Evolutionary conservation across 2,329 filamentous ascomycete species (phyloP).

Genomic region (Arthrobotrys pseudoclavata): DNA sequence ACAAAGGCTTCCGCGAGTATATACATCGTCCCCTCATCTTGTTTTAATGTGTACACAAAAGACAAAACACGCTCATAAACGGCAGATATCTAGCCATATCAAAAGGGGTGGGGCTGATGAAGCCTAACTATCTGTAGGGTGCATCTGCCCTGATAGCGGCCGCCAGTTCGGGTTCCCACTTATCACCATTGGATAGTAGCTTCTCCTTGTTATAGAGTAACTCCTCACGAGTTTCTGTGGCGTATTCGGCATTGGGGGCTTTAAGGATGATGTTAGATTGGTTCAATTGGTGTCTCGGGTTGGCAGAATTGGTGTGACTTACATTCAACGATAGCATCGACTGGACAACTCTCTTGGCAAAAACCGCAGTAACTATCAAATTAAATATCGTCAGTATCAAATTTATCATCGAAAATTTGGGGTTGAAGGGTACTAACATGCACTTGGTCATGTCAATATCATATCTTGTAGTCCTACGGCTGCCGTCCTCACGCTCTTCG

Average conservation of each 20-base stretch:
- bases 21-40: slow-evolving; percentile 64
- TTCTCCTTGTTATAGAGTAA: slow-evolving; percentile 98
- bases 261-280: slow-evolving; percentile 60
- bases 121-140: slow-evolving; percentile 79
- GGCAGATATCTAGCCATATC: slow-evolving; percentile 13
- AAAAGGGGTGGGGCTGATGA: background rate
- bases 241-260: slow-evolving; percentile 80
- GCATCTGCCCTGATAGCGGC: slow-evolving; percentile 92
- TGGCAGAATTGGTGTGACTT: slow-evolving; percentile 62
- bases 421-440: slow-evolving; percentile 70
- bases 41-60: slow-evolving; percentile 64
- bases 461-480: slow-evolving; percentile 93
- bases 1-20: slow-evolving; percentile 39
- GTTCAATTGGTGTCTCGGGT: slow-evolving; percentile 1
- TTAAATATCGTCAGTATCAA: slow-evolving; percentile 9
- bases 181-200: slow-evolving; percentile 87
- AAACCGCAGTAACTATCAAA: slow-evolving; percentile 66
- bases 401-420: background rate
- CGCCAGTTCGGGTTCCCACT: slow-evolving; percentile 97
- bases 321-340: slow-evolving; percentile 90
- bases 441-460: slow-evolving; percentile 99
- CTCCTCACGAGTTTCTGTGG: slow-evolving; percentile 87
- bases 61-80: slow-evolving; percentile 50
- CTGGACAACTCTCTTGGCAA: slow-evolving; percentile 98
- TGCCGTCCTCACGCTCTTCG: slow-evolving; percentile 96